These are phyloP conservation scores for Synchytrium microbalum DNA, from an alignment of 371 early-diverging fungal genomes.

Conservation along the genomic window DNA sequence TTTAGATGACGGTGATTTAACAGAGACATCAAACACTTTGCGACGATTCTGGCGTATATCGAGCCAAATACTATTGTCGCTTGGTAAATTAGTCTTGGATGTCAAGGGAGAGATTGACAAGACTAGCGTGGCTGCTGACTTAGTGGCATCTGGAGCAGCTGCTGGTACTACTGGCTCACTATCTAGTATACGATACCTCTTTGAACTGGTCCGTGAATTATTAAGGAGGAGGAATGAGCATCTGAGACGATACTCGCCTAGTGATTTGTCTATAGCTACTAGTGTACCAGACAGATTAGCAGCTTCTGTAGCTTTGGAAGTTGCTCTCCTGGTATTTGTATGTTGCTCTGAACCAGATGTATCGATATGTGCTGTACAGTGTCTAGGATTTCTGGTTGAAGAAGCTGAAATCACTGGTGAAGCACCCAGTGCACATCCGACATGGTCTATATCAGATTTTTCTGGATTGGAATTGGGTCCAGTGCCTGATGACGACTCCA, in stretches of 20 bases:
- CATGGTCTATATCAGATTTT: neutral
- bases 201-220: slow-evolving; percentile 53
- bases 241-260: slow-evolving; percentile 39
- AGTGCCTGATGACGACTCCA: neutral
- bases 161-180: neutral
- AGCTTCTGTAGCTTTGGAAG: slow-evolving; percentile 66
- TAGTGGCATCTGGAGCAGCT: neutral
- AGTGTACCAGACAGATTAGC: slow-evolving; percentile 57
- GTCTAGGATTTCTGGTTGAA: slow-evolving; percentile 36
- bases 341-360: slow-evolving; percentile 71
- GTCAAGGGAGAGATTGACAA: slow-evolving; percentile 20
- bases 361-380: slow-evolving; percentile 19
- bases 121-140: neutral
- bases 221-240: slow-evolving; percentile 56
- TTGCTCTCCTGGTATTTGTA: slow-evolving; percentile 63
- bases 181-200: slow-evolving; percentile 25
- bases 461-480: neutral
- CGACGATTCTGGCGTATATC: slow-evolving; percentile 28
- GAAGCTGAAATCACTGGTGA: slow-evolving; percentile 38
- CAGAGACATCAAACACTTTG: neutral
- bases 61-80: slow-evolving; percentile 44
- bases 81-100: slow-evolving; percentile 45
- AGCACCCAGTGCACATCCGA: slow-evolving; percentile 2
- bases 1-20: neutral
- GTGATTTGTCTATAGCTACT: slow-evolving; percentile 19